Base-by-base conservation (phyloP, 495 filamentous ascomycete genomes). In the Letharia columbiana region DNA sequence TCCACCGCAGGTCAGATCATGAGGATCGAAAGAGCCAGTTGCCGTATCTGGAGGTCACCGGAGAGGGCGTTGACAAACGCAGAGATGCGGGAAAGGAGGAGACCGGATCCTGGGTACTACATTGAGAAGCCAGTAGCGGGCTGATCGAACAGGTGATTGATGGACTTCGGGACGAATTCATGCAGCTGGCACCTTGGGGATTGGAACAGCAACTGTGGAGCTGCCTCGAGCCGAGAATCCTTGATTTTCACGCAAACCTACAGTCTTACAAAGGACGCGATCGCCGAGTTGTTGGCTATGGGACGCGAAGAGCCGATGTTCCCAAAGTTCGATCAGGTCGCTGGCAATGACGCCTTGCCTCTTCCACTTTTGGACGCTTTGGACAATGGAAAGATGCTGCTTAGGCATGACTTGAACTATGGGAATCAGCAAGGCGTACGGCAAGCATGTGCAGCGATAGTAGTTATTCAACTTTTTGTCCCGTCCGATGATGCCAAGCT, bases 21-120 rank as follows among this genome's bases (percentile, higher is more conserved):
- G 85, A 91, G 89, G 75, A 92, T 99, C 60, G n/a, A 99, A 99
- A 77, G 95, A 99, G 76, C 81, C 98, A 65, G 89, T 99, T 9
- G 81, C 83, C 17, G 93, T 99, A 35, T 78, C 85, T n/a, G 45
- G 94, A 97, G 77, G 91, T 96, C 49, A n/a, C n/a, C n/a, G n/a
- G 89, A 89, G 20, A 71, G 74, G 63, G 72, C 83, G n/a, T 74
- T 92, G 73, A 87, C 85, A 28, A 86, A 87, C 73, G 78, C 81
- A 65, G 87, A 98, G 78, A 81, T 96, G 68, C 84, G 84, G 73
- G 82, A 81, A 18, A 81, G 86, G 79, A 79, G 95, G 70, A 86
- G 82, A 75, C 91, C 92, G 11, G 91, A 96, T 67, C 82, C 84
- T 2, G 94, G 94, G 13, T 98, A 90, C 71, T 94, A 87, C 70